Base-by-base conservation (phyloP, 2,329 filamentous ascomycete species). In the Aspergillus aculeatinus region DNA sequence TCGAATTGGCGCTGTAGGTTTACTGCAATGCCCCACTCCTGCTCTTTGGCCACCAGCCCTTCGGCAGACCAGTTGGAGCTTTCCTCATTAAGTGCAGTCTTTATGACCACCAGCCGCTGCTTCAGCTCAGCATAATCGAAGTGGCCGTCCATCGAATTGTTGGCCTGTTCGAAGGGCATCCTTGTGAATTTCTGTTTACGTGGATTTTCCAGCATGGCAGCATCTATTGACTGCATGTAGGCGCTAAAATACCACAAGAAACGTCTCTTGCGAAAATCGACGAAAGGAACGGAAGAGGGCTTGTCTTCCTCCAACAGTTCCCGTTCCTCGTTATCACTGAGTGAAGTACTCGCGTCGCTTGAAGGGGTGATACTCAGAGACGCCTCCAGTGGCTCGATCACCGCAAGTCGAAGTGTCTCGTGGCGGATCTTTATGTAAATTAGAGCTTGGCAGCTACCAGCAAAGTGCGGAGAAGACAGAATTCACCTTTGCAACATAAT, bases 241-340 rank as follows among this genome's bases (percentile, higher is more conserved):
- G 90, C 90, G 66, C 96, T 90, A 74, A 91, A 96, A 77, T 98
- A 98, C 95, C 95, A 98, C 14, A 98, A 80, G 72, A 98, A 97
- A 1, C 93, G 87, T 42, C 90, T 87, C 77, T 98, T 98, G 82
- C 89, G 91, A 5, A 96, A 81, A 70, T 98, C 94, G 66, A 87
- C 89, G 79, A 98, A 98, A 0, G 92, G 91, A 66, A 96, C 90
- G 74, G 92, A 82, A 0, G 85, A 82, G 1, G 85, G 71, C 7
- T 70, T 76, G 0, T 76, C 72, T 47, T 89, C 86, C 14, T 85
- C 76, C 10, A 64, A 73, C n/a, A 50, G 50, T 14, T 60, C 77
- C 80, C 73, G 73, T 19, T 74, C 67, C 39, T 82, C 79, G 14
- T 51, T 57, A 16, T 58, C 58, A 23, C 67, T 16, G 6, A 70